phyloP scores from a whole-genome alignment of 805 yeast species.

The Starmerella vitae region DNA sequence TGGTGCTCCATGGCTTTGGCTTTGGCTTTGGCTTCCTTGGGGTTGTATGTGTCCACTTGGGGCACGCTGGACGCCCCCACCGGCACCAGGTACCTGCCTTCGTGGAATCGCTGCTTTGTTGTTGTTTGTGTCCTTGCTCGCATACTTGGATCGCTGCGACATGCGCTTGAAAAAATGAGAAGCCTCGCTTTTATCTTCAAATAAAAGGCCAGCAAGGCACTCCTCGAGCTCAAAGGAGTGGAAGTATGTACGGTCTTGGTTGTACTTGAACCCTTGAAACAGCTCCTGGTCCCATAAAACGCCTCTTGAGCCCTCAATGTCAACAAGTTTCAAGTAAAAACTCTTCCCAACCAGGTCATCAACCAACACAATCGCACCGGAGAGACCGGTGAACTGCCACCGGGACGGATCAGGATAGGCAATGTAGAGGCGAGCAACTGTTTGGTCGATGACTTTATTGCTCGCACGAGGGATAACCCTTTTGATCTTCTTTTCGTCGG shows the following conservation, averaged over 20 bases:
- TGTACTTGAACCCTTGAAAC: slow-evolving; percentile 73
- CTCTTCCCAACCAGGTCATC: slow-evolving; percentile 93
- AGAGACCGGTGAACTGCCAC: slow-evolving; percentile 81
- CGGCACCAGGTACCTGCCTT: slow-evolving; percentile 34
- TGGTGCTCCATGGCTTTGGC: no score
- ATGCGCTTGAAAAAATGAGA: slow-evolving; percentile 72
- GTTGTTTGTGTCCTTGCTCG: slow-evolving; percentile 67
- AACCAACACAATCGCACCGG: slow-evolving; percentile 76
- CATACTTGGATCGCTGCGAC: slow-evolving; percentile 61
- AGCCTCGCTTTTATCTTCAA: slow-evolving; percentile 83
- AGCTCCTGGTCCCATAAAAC: slow-evolving; percentile 96
- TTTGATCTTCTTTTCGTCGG: slow-evolving; percentile 81
- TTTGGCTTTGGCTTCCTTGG: neutral
- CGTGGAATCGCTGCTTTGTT: slow-evolving; percentile 82
- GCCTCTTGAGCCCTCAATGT: slow-evolving; percentile 65
- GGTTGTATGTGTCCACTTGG: neutral
- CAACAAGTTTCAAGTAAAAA: slow-evolving; percentile 79
- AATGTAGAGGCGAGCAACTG: slow-evolving; percentile 77
- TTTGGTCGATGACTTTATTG: slow-evolving; percentile 77
- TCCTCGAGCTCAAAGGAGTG: slow-evolving; percentile 91
- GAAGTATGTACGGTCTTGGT: slow-evolving; percentile 89
- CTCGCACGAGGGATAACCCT: slow-evolving; percentile 78
- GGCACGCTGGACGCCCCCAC: slow-evolving; percentile 20
- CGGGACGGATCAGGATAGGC: slow-evolving; percentile 71
- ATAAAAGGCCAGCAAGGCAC: slow-evolving; percentile 71